Evolutionary conservation across 345 rosid genomes (phyloP).

Genomic region (Rhodomyrtus tomentosa): DNA sequence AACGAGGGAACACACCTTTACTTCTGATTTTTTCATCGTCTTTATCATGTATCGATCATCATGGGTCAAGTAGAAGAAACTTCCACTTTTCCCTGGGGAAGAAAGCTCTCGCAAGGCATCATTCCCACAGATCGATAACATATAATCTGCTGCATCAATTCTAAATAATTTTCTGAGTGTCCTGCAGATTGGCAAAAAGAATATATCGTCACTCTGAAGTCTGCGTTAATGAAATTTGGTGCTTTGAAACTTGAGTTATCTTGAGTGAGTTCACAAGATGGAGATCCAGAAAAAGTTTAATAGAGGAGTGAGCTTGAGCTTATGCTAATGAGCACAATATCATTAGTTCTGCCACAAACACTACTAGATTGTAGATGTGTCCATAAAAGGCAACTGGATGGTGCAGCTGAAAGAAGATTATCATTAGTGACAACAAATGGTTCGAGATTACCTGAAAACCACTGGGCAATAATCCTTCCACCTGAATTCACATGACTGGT

Average conservation of each 20-base stretch:
- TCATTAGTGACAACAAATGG: background rate
- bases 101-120: conserved; percentile 97
- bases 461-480: conserved; percentile 99
- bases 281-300: background rate
- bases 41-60: conserved; percentile 97
- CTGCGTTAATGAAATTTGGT: background rate
- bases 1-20: conserved; percentile 37
- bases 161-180: conserved; percentile 81
- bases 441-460: conserved; percentile 66
- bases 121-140: conserved; percentile 90
- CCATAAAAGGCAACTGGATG: background rate
- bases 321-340: background rate
- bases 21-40: conserved; percentile 96
- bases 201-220: background rate
- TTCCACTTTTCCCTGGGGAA: conserved; percentile 97
- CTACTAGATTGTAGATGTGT: background rate
- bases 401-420: background rate
- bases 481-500: conserved; percentile 76
- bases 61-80: conserved; percentile 83
- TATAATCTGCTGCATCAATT: conserved; percentile 95
- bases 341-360: background rate
- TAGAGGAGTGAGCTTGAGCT: background rate
- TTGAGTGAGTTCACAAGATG: background rate
- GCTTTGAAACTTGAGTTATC: background rate
- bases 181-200: conserved; percentile 29